Base-by-base conservation (phyloP, 306 rosid genomes). In the Quercus cerris region DNA sequence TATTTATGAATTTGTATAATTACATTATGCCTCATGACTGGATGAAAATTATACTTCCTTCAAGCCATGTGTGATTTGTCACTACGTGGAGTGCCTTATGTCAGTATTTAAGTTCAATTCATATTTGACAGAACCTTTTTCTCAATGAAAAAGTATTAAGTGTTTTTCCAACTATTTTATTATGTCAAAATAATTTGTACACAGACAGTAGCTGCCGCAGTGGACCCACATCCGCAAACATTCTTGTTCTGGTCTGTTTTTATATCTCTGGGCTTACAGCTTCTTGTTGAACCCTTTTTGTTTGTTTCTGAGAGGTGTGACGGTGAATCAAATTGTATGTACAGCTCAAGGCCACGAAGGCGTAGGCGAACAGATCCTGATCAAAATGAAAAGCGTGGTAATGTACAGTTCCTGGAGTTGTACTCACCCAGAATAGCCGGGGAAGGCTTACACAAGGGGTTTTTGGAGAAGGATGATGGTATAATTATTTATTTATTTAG, bases 231-330 rank as follows among this genome's bases (percentile, higher is more conserved):
- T 73, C 84, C 88, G 20, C 94, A 88, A 76, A 82, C 97, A 74
- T 91, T 95, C 89, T 84, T 85, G 89, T 91, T 90, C 92, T 89
- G 99, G 99, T 95, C 72, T 80, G 81, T 97, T 93, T 90, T 78
- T 41, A 76, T 67, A 73, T 86, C 75, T 82, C 75, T 79, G 76
- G 72, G 80, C 80, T 75, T 82, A 52, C 75, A 75, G 79, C 81
- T 83, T 77, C 81, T 28, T 49, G 73, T 15, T 81, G 59, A 23
- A 75, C 10, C 70, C 77, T 79, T 22, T 85, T 80, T 41, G 38
- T 89, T 55, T 62, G 64, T 15, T 68, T 70, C 75, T 76, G 68
- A 76, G 77, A 83, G 77, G 79, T 55, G 41, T 74, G 30, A 51
- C 59, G 77, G 82, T 81, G 52, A 75, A 83, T 76, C 56, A 56